These are phyloP conservation scores for Saccharomyces hybrid DNA, from an alignment of 1,139 yeast species.

Conservation along the genomic window DNA sequence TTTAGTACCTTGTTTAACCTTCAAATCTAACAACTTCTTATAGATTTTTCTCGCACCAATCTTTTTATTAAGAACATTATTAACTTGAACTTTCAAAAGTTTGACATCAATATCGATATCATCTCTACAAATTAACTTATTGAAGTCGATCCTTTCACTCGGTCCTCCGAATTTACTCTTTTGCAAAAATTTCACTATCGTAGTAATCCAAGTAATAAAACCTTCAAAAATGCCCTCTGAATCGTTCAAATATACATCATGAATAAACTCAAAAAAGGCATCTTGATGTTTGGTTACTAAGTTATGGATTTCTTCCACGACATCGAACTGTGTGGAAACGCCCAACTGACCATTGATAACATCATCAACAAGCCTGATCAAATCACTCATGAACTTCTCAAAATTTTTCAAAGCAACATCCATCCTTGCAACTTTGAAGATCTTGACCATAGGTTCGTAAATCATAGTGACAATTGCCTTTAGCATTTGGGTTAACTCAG, in stretches of 20 bases:
- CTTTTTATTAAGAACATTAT: constrained; percentile 39
- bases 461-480: constrained; percentile 69
- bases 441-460: constrained; percentile 73
- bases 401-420: constrained; percentile 69
- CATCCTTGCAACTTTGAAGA: constrained; percentile 70
- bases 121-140: constrained; percentile 23
- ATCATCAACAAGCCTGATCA: constrained; percentile 45
- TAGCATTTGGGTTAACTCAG: constrained; percentile 61
- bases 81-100: constrained; percentile 39
- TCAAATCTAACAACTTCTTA: constrained; percentile 28
- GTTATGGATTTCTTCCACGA: constrained; percentile 59
- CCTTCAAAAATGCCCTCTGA: constrained; percentile 62
- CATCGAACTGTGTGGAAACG: constrained; percentile 37
- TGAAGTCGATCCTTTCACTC: constrained; percentile 35
- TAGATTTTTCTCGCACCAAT: constrained; percentile 36
- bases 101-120: constrained; percentile 29
- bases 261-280: constrained; percentile 64
- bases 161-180: constrained; percentile 40
- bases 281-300: constrained; percentile 65
- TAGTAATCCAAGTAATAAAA: constrained; percentile 63
- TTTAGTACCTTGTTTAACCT: constrained; percentile 16
- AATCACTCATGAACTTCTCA: constrained; percentile 65
- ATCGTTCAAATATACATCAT: constrained; percentile 68
- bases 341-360: constrained; percentile 36
- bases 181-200: constrained; percentile 54